Percentiles rank a stretch among this genome's conserved stretches.
Conservation (phyloP, 164 flowering plant genomes). For the Dillenia suffruticosa region DNA sequence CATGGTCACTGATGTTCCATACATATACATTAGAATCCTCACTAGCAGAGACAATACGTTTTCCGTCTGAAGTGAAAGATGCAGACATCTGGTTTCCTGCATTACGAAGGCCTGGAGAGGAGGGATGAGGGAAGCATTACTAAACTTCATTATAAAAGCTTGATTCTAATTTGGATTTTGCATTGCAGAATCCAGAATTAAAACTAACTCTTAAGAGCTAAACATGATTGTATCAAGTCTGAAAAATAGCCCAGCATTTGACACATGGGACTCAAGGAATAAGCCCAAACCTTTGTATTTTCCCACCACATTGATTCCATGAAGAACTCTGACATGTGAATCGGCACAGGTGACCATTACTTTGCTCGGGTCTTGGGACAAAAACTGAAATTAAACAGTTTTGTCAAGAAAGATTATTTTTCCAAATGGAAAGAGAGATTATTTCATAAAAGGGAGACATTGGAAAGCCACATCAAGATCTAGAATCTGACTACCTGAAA, state of each 20-base stretch:
- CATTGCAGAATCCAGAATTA: too few relatives aligned
- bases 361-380: constrained; percentile 44
- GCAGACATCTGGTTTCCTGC: constrained; percentile 39
- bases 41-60: constrained; percentile 50
- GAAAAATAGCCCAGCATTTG: too few relatives aligned
- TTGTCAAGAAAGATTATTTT: too few relatives aligned
- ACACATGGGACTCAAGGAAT: too few relatives aligned
- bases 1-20: constrained; percentile 36
- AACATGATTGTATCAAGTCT: too few relatives aligned
- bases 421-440: too few relatives aligned
- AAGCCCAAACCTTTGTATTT: constrained; percentile 45
- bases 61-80: constrained; percentile 59
- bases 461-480: too few relatives aligned
- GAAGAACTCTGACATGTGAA: constrained; percentile 51
- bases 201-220: too few relatives aligned
- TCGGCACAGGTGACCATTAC: constrained; percentile 65
- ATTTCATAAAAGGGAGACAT: too few relatives aligned
- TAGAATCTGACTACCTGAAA: constrained; percentile 41
- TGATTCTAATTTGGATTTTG: too few relatives aligned
- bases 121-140: not conserved
- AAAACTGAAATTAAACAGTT: constrained; percentile 30
- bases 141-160: not conserved
- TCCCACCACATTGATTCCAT: constrained; percentile 43
- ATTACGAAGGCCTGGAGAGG: constrained; percentile 33
- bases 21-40: constrained; percentile 58